A percentile compares a stretch with the other conserved stretches of the same genome.
Evolutionary conservation across 805 yeast genomes (phyloP).

Genomic region (Wickerhamiella qilinensis): DNA sequence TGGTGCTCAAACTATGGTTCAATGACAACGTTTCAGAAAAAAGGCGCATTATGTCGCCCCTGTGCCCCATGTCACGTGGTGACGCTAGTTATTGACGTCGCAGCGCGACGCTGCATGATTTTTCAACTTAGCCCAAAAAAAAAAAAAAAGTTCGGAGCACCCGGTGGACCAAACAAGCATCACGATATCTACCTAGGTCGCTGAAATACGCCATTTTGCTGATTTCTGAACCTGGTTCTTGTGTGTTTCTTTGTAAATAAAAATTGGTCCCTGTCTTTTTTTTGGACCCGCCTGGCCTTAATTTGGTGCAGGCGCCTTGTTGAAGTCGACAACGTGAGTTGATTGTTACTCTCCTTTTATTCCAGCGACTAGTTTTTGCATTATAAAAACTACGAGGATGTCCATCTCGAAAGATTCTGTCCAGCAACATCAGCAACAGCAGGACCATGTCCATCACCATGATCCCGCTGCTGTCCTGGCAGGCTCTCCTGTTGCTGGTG

Average conservation of each 20-base stretch:
- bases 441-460: no score
- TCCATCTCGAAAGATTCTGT: neutral
- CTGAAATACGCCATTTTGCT: neutral
- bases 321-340: neutral
- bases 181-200: neutral
- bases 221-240: neutral
- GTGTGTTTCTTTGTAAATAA: neutral
- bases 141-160: neutral
- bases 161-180: neutral
- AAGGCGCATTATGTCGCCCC: no score
- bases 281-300: neutral
- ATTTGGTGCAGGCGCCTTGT: neutral
- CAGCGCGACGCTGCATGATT: constrained; percentile 1
- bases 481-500: neutral
- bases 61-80: no score
- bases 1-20: no score
- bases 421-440: no score
- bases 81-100: neutral
- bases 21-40: no score
- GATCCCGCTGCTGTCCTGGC: neutral
- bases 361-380: neutral
- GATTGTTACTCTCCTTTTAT: neutral
- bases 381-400: neutral
- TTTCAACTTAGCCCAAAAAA: neutral
- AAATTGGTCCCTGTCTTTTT: neutral